A percentile compares a stretch with the other conserved stretches of the same genome.
Conservation (phyloP, 768 basidiomycete genomes). For the Suillus luteus region DNA sequence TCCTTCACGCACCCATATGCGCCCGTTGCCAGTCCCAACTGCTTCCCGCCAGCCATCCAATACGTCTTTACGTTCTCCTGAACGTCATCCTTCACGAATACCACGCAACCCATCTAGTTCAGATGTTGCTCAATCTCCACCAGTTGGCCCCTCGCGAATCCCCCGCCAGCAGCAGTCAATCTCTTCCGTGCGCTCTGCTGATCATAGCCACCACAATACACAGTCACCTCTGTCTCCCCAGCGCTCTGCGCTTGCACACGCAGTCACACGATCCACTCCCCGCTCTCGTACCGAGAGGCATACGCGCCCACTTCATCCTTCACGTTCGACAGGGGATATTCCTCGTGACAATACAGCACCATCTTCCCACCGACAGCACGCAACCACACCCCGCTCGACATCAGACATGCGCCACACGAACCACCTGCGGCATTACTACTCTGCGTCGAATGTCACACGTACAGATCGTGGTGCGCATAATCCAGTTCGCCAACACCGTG, state of each 20-base stretch:
- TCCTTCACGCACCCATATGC: not conserved
- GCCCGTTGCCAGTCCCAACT: conserved; percentile 1
- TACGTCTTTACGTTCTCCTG: conserved; percentile 10
- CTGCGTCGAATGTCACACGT: conserved; percentile 18
- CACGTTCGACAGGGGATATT: conserved; percentile 29
- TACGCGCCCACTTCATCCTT: conserved; percentile 18
- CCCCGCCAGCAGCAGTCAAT: conserved; percentile 12
- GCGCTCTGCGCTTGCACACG: not conserved
- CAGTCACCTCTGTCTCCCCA: not conserved
- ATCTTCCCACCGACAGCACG: not conserved
- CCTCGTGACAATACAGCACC: conserved; percentile 10
- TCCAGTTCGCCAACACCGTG: conserved; percentile 22
- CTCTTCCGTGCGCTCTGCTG: not conserved
- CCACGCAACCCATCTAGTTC: conserved; percentile 5
- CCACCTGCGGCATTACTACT: conserved; percentile 26
- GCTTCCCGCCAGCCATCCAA: conserved; percentile 10
- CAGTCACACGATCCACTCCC: not conserved
- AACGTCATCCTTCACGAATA: conserved; percentile 5
- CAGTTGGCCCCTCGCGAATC: not conserved
- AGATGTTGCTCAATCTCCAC: not conserved
- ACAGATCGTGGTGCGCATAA: conserved; percentile 3
- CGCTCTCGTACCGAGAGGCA: conserved; percentile 15
- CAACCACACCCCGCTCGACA: not conserved
- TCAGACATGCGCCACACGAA: conserved; percentile 10
- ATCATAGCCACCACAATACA: not conserved